Conservation (phyloP, 331 rosid genomes). For the Phaseolus coccineus region DNA sequence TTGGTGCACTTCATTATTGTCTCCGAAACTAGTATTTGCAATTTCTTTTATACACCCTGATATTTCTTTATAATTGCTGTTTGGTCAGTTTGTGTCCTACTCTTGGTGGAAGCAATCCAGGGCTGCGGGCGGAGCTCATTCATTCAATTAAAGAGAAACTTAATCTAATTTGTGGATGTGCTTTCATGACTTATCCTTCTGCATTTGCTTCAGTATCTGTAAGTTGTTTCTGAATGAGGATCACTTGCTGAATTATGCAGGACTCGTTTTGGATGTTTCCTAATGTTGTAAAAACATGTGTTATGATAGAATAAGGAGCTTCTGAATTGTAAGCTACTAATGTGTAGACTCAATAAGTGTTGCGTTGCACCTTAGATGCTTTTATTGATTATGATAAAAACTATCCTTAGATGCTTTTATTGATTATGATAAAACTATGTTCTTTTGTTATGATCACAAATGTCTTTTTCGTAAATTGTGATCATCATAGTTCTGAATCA, state of each 20-base stretch:
- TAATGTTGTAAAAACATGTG: constrained; percentile 24
- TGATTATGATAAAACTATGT: too few species aligned
- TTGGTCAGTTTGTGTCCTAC: constrained; percentile 83
- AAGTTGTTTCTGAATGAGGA: constrained; percentile 53
- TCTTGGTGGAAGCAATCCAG: constrained; percentile 97
- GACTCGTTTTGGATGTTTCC: constrained; percentile 16
- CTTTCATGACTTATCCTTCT: constrained; percentile 79
- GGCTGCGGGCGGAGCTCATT: constrained; percentile 83
- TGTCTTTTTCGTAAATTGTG: too few species aligned
- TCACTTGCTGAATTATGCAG: constrained; percentile 17
- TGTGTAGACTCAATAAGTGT: too few species aligned
- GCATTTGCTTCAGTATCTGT: constrained; percentile 91
- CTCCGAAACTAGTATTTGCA: constrained; percentile 22
- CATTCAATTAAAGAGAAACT: constrained; percentile 85
- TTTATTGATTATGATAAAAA: too few species aligned
- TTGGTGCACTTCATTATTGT: constrained; percentile 19
- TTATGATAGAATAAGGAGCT: constrained; percentile 23
- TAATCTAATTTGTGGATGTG: constrained; percentile 77
- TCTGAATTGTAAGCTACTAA: too few species aligned
- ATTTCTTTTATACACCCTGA: constrained; percentile 31
- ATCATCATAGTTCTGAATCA: too few species aligned
- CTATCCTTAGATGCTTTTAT: too few species aligned
- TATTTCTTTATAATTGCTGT: constrained; percentile 11
- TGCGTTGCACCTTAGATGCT: too few species aligned
- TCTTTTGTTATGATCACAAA: too few species aligned